Conservation (phyloP, 2,329 filamentous ascomycete genomes). For the Amauroascus verrucosus region DNA sequence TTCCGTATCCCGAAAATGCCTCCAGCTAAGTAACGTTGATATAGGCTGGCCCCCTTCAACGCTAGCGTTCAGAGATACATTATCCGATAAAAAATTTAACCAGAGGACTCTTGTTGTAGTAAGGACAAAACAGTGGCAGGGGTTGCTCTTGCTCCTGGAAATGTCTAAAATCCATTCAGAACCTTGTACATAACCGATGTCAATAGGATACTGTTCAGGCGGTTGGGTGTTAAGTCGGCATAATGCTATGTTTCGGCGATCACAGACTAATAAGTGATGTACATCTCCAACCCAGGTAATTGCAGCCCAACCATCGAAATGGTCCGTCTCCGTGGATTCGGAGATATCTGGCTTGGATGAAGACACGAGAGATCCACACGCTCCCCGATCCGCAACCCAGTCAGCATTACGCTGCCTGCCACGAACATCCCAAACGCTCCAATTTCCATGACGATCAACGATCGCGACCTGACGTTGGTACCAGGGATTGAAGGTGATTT, state of each 20-base stretch:
- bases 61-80: conserved; percentile 15
- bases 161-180: conserved; percentile 49
- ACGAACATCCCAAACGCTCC: conserved; percentile 43
- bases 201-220: conserved; percentile 24
- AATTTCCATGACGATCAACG: conserved; percentile 44
- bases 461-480: conserved; percentile 48
- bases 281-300: conserved; percentile 33
- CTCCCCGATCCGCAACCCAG: conserved; percentile 23
- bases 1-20: conserved; percentile 45
- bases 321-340: conserved; percentile 14
- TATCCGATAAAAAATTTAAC: conserved; percentile 30
- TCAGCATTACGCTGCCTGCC: conserved; percentile 24
- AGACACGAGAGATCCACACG: conserved; percentile 25
- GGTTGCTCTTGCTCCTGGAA: conserved; percentile 33
- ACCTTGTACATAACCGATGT: conserved; percentile 28
- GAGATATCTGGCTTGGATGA: conserved; percentile 11
- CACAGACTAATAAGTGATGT: conserved; percentile 43
- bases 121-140: conserved; percentile 42
- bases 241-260: conserved; percentile 35
- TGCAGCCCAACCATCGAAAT: conserved; percentile 37
- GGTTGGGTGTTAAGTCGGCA: conserved; percentile 26
- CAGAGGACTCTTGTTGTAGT: conserved; percentile 44
- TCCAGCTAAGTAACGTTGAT: conserved; percentile 38
- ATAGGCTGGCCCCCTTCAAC: conserved; percentile 23
- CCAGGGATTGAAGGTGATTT: conserved; percentile 52